Percentiles rank a stretch among this genome's conserved stretches.
Conservation (phyloP, 1,284 basidiomycete species). For the Taiwanofungus camphoratus region DNA sequence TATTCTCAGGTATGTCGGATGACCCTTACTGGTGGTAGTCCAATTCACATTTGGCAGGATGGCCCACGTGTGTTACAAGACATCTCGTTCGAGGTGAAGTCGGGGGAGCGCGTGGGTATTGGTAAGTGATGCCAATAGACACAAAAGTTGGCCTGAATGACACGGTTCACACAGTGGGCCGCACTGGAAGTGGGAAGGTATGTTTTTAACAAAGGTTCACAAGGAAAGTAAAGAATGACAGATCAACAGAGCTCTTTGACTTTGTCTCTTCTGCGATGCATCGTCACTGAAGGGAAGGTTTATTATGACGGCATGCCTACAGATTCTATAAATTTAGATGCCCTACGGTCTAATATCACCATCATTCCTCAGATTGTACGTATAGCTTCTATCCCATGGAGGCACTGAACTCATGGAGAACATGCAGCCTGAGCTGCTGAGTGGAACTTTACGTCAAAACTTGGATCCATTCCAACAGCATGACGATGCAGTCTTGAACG, state of each 20-base stretch:
- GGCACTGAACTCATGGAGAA: neutral
- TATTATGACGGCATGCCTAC: slow-evolving; percentile 29
- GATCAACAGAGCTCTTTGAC: slow-evolving; percentile 40
- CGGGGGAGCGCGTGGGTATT: slow-evolving; percentile 51
- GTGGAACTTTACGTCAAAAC: slow-evolving; percentile 53
- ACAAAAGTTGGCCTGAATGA: neutral
- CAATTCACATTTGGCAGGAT: slow-evolving; percentile 18
- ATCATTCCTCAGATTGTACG: slow-evolving; percentile 39
- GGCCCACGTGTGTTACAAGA: slow-evolving; percentile 43
- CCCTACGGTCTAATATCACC: slow-evolving; percentile 39
- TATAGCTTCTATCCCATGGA: slow-evolving; percentile 5
- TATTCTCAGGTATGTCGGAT: slow-evolving; percentile 38
- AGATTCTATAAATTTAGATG: slow-evolving; percentile 53
- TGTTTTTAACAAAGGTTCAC: slow-evolving; percentile 13
- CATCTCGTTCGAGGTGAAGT: slow-evolving; percentile 42
- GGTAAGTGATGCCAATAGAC: slow-evolving; percentile 17
- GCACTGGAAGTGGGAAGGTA: slow-evolving; percentile 74
- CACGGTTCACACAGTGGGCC: slow-evolving; percentile 40
- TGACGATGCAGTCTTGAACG: slow-evolving; percentile 59
- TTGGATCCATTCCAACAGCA: slow-evolving; percentile 71
- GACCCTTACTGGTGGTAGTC: neutral
- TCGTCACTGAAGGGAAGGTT: slow-evolving; percentile 40
- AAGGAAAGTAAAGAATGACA: slow-evolving; percentile 22
- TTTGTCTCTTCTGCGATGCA: slow-evolving; percentile 37
- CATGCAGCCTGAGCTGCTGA: slow-evolving; percentile 57